Conservation (phyloP, 768 basidiomycete species). For the Pulveroboletus sp. region DNA sequence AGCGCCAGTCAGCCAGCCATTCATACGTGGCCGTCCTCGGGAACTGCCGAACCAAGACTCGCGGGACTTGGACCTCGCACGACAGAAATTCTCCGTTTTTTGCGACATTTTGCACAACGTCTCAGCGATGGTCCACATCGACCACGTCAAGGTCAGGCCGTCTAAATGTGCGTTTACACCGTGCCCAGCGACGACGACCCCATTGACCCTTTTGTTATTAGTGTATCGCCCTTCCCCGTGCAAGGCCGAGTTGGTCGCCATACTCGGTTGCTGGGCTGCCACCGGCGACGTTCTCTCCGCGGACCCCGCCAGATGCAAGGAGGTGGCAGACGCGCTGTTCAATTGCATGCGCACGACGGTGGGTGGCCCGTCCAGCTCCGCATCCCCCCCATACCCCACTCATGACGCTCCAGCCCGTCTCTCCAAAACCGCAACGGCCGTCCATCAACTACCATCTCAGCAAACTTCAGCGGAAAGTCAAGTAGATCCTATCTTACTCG, state of each 20-base stretch:
- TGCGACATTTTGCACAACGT: too few species aligned
- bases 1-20: too few species aligned
- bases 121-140: conserved; percentile 58
- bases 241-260: conserved; percentile 55
- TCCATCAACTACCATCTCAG: conserved; percentile 90
- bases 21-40: conserved; percentile 15
- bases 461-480: conserved; percentile 68
- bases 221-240: conserved; percentile 16
- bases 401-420: conserved; percentile 48
- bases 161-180: conserved; percentile 52
- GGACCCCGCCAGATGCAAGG: conserved; percentile 45
- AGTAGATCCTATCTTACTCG: conserved; percentile 40
- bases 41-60: conserved; percentile 5
- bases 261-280: conserved; percentile 88
- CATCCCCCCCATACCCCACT: not conserved
- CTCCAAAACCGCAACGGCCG: conserved; percentile 62
- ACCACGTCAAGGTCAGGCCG: conserved; percentile 76
- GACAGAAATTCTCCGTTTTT: not conserved
- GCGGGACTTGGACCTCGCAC: too few species aligned
- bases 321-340: conserved; percentile 56
- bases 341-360: conserved; percentile 86
- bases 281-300: conserved; percentile 55
- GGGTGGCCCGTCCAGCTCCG: conserved; percentile 28
- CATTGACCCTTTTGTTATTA: not conserved
- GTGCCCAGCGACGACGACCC: not conserved